Evolutionary conservation across 2,329 filamentous ascomycete species (phyloP).

Genomic region (Fusarium pseudograminearum): DNA sequence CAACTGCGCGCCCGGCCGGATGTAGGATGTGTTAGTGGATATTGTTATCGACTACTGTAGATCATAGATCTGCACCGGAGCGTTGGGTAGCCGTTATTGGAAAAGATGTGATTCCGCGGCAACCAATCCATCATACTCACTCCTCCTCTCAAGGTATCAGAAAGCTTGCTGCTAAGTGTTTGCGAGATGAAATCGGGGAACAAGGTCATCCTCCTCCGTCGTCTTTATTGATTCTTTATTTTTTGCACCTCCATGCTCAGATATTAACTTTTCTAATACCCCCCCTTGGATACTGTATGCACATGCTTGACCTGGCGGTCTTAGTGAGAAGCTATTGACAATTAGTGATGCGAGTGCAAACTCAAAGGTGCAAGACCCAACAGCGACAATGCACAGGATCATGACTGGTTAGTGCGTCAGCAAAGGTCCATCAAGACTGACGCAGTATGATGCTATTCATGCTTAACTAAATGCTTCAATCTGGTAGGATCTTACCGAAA

Average conservation of each 20-base stretch:
- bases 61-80: constrained; percentile 1
- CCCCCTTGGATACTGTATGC: not conserved
- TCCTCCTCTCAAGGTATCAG: not conserved
- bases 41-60: not conserved
- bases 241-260: not conserved
- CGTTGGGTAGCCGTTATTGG: not conserved
- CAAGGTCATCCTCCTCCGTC: not conserved
- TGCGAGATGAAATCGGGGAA: not conserved
- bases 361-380: constrained; percentile 10
- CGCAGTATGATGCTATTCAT: not conserved
- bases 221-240: not conserved
- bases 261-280: not conserved
- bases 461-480: not conserved
- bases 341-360: constrained; percentile 18
- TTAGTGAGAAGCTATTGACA: constrained; percentile 16
- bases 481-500: not conserved
- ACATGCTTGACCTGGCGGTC: not conserved
- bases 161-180: not conserved
- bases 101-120: not conserved
- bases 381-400: not conserved
- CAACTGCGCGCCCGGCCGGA: constrained; percentile 2
- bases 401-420: not conserved
- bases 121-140: not conserved
- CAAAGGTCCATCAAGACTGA: not conserved
- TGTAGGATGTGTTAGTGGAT: not conserved